These are phyloP conservation scores for Aureobasidium sp. DNA, from an alignment of 2,329 filamentous ascomycete species.

Conservation along the genomic window DNA sequence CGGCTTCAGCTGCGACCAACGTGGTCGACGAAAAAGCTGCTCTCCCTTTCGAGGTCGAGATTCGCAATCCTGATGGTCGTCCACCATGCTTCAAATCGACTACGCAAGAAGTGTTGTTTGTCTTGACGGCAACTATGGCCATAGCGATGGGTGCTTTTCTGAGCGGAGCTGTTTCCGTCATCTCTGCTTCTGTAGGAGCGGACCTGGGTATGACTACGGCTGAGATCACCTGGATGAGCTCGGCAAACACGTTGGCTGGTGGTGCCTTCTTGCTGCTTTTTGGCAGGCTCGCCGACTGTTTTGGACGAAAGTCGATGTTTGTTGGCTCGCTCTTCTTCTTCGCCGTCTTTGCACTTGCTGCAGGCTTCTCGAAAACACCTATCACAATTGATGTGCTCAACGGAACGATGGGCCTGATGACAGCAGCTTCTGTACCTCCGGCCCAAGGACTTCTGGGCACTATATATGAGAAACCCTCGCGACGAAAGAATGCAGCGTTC, in stretches of 20 bases:
- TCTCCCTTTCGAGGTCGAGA: not conserved
- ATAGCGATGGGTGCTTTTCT: slow-evolving; percentile 56
- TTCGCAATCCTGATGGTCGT: slow-evolving; percentile 24
- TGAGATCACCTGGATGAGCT: slow-evolving; percentile 60
- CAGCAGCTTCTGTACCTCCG: slow-evolving; percentile 55
- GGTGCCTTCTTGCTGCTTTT: slow-evolving; percentile 60
- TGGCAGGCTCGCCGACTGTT: slow-evolving; percentile 56
- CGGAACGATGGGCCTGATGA: slow-evolving; percentile 56
- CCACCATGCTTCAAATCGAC: slow-evolving; percentile 56
- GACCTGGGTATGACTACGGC: slow-evolving; percentile 56
- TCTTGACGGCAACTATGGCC: slow-evolving; percentile 58
- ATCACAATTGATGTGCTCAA: slow-evolving; percentile 55
- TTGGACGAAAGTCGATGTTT: slow-evolving; percentile 56
- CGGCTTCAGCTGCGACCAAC: not conserved
- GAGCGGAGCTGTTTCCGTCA: slow-evolving; percentile 51
- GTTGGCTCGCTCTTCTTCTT: slow-evolving; percentile 53
- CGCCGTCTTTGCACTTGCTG: slow-evolving; percentile 47
- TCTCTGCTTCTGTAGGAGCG: slow-evolving; percentile 52
- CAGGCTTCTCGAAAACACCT: slow-evolving; percentile 52
- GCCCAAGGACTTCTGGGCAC: slow-evolving; percentile 57
- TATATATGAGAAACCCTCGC: slow-evolving; percentile 53
- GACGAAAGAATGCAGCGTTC: slow-evolving; percentile 57
- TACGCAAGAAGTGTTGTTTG: slow-evolving; percentile 55
- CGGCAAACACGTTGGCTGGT: slow-evolving; percentile 53
- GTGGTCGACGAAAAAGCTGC: not conserved